Conservation (phyloP, 192 early-diverging fungal genomes). For the Coemansia guatemalensis region DNA sequence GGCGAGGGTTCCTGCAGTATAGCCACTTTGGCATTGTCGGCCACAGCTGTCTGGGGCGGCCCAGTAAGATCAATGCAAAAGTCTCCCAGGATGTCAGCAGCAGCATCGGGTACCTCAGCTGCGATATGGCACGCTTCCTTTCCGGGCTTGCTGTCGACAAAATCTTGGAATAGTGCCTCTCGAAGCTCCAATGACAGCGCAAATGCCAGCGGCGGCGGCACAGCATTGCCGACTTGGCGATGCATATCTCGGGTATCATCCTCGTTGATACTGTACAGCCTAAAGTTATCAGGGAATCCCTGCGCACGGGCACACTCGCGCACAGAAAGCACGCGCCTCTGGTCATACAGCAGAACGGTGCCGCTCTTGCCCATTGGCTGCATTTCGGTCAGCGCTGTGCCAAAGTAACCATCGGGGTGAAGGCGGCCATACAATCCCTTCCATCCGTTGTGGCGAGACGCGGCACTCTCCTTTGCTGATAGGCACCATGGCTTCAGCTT, state of each 20-base stretch:
- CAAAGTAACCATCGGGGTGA: constrained; percentile 60
- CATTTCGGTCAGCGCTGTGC: constrained; percentile 61
- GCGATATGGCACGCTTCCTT: constrained; percentile 1
- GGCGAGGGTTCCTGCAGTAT: background rate
- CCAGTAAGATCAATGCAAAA: constrained; percentile 21
- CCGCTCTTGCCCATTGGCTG: constrained; percentile 65
- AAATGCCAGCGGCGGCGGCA: constrained; percentile 63
- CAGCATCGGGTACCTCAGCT: background rate
- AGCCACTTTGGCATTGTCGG: background rate
- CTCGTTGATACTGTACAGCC: constrained; percentile 46
- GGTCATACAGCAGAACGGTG: constrained; percentile 64
- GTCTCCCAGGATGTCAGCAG: constrained; percentile 19
- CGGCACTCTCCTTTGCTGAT: constrained; percentile 53
- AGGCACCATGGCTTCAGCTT: constrained; percentile 61
- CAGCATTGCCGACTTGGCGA: constrained; percentile 70
- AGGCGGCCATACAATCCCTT: constrained; percentile 64
- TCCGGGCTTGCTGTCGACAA: constrained; percentile 2
- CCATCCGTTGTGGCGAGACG: constrained; percentile 60
- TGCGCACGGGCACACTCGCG: constrained; percentile 69
- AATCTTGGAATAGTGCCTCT: constrained; percentile 53
- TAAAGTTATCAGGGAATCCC: constrained; percentile 68
- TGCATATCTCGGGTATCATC: constrained; percentile 55
- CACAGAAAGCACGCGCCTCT: constrained; percentile 58
- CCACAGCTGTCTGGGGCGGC: background rate
- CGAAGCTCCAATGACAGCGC: constrained; percentile 58